Conservation (phyloP, 805 yeast genomes). For the Barnettozyma siamensis region DNA sequence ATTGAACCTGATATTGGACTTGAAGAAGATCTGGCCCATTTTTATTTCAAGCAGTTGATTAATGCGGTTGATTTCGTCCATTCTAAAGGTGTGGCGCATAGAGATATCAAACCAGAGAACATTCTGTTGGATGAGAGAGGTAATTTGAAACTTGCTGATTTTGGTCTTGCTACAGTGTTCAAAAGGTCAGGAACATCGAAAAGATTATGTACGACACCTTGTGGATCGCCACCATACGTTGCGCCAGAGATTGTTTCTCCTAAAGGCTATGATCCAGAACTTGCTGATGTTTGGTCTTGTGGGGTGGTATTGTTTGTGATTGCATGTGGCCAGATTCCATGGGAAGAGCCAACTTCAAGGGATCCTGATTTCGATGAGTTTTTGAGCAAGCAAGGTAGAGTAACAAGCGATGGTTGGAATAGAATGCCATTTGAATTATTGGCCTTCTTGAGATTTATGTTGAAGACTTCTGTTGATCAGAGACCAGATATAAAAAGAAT, state of each 20-base stretch:
- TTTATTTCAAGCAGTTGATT: constrained; percentile 61
- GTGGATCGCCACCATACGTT: constrained; percentile 74
- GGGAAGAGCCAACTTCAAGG: constrained; percentile 56
- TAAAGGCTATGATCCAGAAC: constrained; percentile 49
- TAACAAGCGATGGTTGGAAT: constrained; percentile 48
- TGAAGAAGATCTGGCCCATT: constrained; percentile 58
- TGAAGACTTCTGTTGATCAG: constrained; percentile 42
- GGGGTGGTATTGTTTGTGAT: constrained; percentile 60
- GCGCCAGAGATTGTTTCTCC: constrained; percentile 61
- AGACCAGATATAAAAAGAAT: constrained; percentile 39
- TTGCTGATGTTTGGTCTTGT: constrained; percentile 64
- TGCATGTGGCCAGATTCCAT: constrained; percentile 61
- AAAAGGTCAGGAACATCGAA: constrained; percentile 41
- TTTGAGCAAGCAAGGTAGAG: constrained; percentile 40
- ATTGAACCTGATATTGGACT: constrained; percentile 73
- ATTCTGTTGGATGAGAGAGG: constrained; percentile 58
- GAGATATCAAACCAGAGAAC: constrained; percentile 68
- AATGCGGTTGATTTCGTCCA: constrained; percentile 59
- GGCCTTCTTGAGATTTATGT: constrained; percentile 45
- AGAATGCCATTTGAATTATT: constrained; percentile 42
- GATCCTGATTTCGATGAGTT: constrained; percentile 44
- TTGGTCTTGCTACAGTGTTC: constrained; percentile 66
- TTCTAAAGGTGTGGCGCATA: constrained; percentile 56
- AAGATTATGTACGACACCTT: constrained; percentile 44
- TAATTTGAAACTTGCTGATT: constrained; percentile 68